These are phyloP conservation scores for Bryoerythrophyllum caledonicum DNA, from an alignment of 225 moss, liverwort and hornwort genomes.

Conservation along the genomic window DNA sequence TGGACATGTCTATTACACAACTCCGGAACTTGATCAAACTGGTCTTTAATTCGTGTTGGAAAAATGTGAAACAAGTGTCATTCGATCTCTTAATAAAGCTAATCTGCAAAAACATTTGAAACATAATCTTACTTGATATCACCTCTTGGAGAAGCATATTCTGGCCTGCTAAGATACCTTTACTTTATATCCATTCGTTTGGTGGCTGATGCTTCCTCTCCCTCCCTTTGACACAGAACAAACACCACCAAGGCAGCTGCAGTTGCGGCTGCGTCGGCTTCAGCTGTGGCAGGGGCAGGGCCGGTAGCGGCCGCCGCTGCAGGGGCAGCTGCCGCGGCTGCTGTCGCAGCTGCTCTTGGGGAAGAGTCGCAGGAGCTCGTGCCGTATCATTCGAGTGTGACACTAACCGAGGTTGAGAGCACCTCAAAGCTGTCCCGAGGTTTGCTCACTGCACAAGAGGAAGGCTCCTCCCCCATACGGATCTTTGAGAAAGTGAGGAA, in stretches of 20 bases:
- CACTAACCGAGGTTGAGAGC: conserved; percentile 30
- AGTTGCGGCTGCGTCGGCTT: conserved; percentile 65
- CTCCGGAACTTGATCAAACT: no score
- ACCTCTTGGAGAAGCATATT: no score
- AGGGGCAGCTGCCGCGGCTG: conserved; percentile 60
- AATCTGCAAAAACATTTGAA: no score
- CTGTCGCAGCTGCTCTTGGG: conserved; percentile 55
- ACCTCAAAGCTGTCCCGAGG: conserved; percentile 18
- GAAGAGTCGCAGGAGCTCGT: conserved; percentile 40
- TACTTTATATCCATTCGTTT: no score
- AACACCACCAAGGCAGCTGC: conserved; percentile 64
- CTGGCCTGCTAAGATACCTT: no score
- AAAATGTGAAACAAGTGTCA: no score
- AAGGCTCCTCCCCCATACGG: conserved; percentile 24
- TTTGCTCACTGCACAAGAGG: conserved; percentile 36
- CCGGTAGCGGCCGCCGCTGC: conserved; percentile 62
- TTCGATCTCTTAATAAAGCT: no score
- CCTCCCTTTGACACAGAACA: conserved; percentile 28
- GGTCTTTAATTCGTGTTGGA: no score
- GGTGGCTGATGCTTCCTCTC: conserved; percentile 6
- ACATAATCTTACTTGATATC: no score
- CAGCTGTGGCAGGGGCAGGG: conserved; percentile 64
- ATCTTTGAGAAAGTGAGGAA: conserved; percentile 36
- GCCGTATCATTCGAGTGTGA: conserved; percentile 29
- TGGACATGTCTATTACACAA: no score